Conservation (phyloP, 1,284 basidiomycete species). For the Neotropicomus parvogracilis region DNA sequence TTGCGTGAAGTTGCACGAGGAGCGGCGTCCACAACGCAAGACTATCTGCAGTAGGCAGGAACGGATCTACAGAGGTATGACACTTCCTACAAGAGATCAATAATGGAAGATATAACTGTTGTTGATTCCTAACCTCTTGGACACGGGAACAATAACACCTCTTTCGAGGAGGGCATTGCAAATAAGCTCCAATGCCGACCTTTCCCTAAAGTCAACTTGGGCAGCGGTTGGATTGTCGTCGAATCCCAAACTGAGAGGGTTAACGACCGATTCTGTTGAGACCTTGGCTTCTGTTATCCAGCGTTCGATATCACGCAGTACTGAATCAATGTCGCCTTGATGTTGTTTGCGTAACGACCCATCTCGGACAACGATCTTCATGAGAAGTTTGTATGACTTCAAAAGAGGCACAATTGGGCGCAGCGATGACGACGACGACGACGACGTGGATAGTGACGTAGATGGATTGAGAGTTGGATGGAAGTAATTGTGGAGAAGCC, state of each 20-base stretch:
- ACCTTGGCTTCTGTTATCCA: constrained; percentile 75
- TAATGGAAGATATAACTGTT: neutral
- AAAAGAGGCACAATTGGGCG: constrained; percentile 58
- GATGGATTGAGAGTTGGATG: constrained; percentile 67
- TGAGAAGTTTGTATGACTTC: constrained; percentile 63
- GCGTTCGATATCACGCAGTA: constrained; percentile 58
- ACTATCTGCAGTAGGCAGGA: constrained; percentile 50
- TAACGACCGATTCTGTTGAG: constrained; percentile 45
- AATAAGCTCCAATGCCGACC: constrained; percentile 69
- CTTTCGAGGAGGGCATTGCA: constrained; percentile 59
- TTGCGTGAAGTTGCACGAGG: constrained; percentile 54
- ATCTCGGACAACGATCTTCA: constrained; percentile 61
- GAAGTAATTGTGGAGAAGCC: constrained; percentile 81
- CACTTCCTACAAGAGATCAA: constrained; percentile 52
- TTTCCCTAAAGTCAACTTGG: constrained; percentile 45
- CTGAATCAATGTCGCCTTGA: constrained; percentile 45
- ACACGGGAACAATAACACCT: constrained; percentile 72
- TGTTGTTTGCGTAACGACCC: constrained; percentile 53
- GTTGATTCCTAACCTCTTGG: constrained; percentile 60
- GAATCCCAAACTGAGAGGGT: constrained; percentile 47
- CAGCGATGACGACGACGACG: constrained; percentile 34
- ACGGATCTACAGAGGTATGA: constrained; percentile 41
- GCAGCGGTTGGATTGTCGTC: constrained; percentile 32
- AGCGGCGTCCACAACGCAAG: constrained; percentile 71
- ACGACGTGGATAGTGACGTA: constrained; percentile 30